Conservation (phyloP, 2,329 filamentous ascomycete species). For the Talaromyces albobiverticillius region DNA sequence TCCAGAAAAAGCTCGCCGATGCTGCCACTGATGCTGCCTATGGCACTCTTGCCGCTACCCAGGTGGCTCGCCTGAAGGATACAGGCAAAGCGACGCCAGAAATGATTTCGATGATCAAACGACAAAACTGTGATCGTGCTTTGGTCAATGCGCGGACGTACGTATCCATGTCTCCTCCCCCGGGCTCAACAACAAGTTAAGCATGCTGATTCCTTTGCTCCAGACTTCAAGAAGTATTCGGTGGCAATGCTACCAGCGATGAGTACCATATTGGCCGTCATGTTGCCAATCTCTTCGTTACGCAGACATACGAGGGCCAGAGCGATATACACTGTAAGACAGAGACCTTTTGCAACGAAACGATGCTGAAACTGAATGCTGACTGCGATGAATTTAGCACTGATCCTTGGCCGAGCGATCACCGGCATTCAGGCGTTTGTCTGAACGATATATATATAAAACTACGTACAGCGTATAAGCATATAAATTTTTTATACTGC, state of each 20-base stretch:
- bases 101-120: constrained; percentile 96
- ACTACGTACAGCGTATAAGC: no score
- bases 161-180: constrained; percentile 26
- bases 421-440: constrained; percentile 78
- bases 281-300: constrained; percentile 94
- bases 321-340: constrained; percentile 90
- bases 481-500: no score
- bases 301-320: constrained; percentile 97
- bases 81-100: constrained; percentile 83
- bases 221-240: constrained; percentile 89
- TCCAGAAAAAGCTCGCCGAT: constrained; percentile 97
- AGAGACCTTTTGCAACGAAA: constrained; percentile 32
- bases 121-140: constrained; percentile 93
- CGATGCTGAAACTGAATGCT: constrained; percentile 10
- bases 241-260: constrained; percentile 96
- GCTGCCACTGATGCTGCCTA: constrained; percentile 87
- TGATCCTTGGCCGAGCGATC: constrained; percentile 67
- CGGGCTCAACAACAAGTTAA: not conserved
- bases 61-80: constrained; percentile 91
- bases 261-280: constrained; percentile 95
- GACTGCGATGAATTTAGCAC: constrained; percentile 44
- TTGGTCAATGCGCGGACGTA: constrained; percentile 70
- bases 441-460: constrained; percentile 33
- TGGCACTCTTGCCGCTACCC: constrained; percentile 82
- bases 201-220: not conserved